A percentile compares a stretch with the other conserved stretches of the same genome.
These are phyloP conservation scores for Kodamaea suecica DNA, from an alignment of 1,139 yeast species.

Conservation along the genomic window DNA sequence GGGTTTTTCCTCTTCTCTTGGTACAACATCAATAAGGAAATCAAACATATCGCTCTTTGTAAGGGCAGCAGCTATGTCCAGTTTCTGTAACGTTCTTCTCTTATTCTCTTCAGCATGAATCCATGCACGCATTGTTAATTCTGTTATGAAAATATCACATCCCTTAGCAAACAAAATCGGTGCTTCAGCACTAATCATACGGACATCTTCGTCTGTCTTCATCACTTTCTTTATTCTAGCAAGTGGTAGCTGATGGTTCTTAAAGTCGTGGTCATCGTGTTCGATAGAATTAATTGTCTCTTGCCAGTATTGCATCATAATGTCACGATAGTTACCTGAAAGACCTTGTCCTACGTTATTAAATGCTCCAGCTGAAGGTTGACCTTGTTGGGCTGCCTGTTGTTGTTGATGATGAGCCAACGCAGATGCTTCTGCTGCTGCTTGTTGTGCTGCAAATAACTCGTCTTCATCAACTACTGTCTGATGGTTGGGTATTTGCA, in stretches of 20 bases:
- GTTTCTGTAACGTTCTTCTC: conserved; percentile 86
- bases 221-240: conserved; percentile 94
- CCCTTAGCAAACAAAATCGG: conserved; percentile 97
- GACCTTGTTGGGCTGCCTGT: conserved; percentile 31
- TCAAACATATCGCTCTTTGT: conserved; percentile 97
- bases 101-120: conserved; percentile 96
- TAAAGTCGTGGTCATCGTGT: conserved; percentile 86
- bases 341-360: conserved; percentile 93
- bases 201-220: conserved; percentile 97
- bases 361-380: conserved; percentile 66
- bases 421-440: conserved; percentile 50
- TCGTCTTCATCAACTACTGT: conserved; percentile 19
- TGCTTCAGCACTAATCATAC: conserved; percentile 97
- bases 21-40: conserved; percentile 91
- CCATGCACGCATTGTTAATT: conserved; percentile 98
- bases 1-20: conserved; percentile 70
- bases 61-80: conserved; percentile 92
- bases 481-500: conserved; percentile 8
- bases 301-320: conserved; percentile 97
- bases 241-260: conserved; percentile 88
- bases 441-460: conserved; percentile 35
- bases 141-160: conserved; percentile 94
- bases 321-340: conserved; percentile 73
- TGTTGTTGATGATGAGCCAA: conserved; percentile 18
- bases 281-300: conserved; percentile 89